phyloP scores from a whole-genome alignment of 1,139 yeast species.

The Scheffersomyces insectosa region DNA sequence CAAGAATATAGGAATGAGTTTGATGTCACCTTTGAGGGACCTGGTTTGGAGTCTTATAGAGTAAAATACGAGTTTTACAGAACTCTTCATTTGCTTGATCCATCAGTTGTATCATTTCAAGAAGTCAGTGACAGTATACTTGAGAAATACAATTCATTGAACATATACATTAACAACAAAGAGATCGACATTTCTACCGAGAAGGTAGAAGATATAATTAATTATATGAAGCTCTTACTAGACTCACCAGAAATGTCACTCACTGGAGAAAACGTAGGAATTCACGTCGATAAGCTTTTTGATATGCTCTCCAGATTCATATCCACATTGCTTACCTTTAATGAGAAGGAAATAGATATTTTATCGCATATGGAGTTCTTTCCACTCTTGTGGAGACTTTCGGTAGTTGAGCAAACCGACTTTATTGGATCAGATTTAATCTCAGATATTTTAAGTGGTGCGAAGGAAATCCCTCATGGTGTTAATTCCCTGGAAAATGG shows the following conservation, averaged over 20 bases:
- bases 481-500: slow-evolving; percentile 1
- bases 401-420: slow-evolving; percentile 14
- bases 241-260: slow-evolving; percentile 31
- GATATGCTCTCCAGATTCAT: slow-evolving; percentile 31
- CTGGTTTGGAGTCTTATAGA: slow-evolving; percentile 28
- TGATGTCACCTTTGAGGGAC: slow-evolving; percentile 18
- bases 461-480: neutral
- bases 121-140: slow-evolving; percentile 24
- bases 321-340: slow-evolving; percentile 25
- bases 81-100: slow-evolving; percentile 37
- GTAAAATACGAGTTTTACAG: slow-evolving; percentile 37
- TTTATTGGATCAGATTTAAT: slow-evolving; percentile 25
- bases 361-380: slow-evolving; percentile 28
- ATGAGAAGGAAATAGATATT: slow-evolving; percentile 23
- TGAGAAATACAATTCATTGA: slow-evolving; percentile 27
- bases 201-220: slow-evolving; percentile 28
- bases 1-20: slow-evolving; percentile 13
- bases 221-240: slow-evolving; percentile 31
- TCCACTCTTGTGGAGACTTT: slow-evolving; percentile 38
- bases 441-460: slow-evolving; percentile 26
- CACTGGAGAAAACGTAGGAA: slow-evolving; percentile 8
- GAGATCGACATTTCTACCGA: slow-evolving; percentile 15
- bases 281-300: slow-evolving; percentile 13
- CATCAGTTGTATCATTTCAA: slow-evolving; percentile 27
- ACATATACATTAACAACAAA: slow-evolving; percentile 5